A percentile compares a stretch with the other conserved stretches of the same genome.
phyloP scores from a whole-genome alignment of 2,329 filamentous ascomycete species.

The Scedosporium apiospermum region DNA sequence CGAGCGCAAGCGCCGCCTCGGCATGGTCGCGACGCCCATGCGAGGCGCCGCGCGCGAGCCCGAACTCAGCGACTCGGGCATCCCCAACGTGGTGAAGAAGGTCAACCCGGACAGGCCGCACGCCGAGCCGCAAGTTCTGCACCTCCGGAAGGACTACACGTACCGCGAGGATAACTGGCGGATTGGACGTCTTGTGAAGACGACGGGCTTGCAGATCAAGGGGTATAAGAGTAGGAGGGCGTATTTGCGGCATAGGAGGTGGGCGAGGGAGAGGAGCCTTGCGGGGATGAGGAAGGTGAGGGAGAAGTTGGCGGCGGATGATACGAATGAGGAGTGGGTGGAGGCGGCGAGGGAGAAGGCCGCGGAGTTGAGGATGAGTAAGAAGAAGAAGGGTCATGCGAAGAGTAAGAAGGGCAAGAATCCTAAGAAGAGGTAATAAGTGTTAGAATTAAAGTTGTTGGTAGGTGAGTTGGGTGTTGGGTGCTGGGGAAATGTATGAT shows the following conservation, averaged over 20 bases:
- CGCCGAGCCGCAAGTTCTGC: constrained; percentile 34
- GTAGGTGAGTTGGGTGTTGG: background rate
- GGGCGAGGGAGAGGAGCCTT: constrained; percentile 31
- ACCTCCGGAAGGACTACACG: constrained; percentile 43
- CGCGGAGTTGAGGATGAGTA: constrained; percentile 13
- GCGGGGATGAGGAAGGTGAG: constrained; percentile 30
- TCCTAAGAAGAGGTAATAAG: constrained; percentile 20
- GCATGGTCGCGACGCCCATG: constrained; percentile 52
- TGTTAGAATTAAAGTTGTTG: background rate
- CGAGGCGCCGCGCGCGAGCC: constrained; percentile 23
- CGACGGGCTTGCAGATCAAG: constrained; percentile 39
- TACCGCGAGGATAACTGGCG: constrained; percentile 53
- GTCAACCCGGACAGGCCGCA: constrained; percentile 30
- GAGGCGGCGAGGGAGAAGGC: constrained; percentile 14
- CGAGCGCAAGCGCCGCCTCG: constrained; percentile 64
- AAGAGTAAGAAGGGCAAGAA: constrained; percentile 27
- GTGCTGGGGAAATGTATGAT: background rate
- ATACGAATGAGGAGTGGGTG: constrained; percentile 16
- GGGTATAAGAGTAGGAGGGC: constrained; percentile 41
- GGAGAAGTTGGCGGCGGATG: constrained; percentile 19
- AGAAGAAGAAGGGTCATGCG: constrained; percentile 23
- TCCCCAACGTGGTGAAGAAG: constrained; percentile 36
- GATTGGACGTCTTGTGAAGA: constrained; percentile 44
- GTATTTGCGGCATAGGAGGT: constrained; percentile 33
- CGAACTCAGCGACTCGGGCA: constrained; percentile 38